Percentiles rank a stretch among this genome's conserved stretches.
Conservation (phyloP, 805 yeast species). For the Myxozyma kluyveri region DNA sequence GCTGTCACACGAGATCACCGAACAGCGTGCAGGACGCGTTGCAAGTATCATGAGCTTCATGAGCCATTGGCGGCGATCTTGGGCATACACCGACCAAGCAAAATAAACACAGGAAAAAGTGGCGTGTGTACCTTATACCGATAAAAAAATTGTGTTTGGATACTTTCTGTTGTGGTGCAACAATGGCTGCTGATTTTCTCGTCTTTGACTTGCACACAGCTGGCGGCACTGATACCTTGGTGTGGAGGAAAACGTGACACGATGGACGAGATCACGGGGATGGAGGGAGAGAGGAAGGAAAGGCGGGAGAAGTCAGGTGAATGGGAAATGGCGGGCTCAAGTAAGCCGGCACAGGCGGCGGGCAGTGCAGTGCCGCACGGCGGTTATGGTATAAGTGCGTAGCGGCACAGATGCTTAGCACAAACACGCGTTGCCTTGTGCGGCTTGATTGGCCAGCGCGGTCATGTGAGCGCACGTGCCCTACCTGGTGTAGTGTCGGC, state of each 20-base stretch:
- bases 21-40: background rate
- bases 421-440: background rate
- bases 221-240: background rate
- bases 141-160: background rate
- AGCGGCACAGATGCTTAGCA: background rate
- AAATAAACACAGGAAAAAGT: background rate
- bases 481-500: background rate
- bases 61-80: too few species aligned
- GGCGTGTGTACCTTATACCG: background rate
- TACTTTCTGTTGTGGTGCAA: background rate
- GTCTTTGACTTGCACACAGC: too few species aligned
- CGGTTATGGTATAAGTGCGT: background rate
- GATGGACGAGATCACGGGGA: conserved; percentile 24
- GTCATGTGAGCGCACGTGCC: background rate
- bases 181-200: background rate
- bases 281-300: background rate
- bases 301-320: background rate
- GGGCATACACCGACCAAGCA: background rate
- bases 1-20: background rate
- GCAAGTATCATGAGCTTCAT: too few species aligned
- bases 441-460: background rate
- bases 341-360: too few species aligned
- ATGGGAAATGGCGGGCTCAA: too few species aligned
- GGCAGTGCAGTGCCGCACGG: too few species aligned
- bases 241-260: background rate